Conservation (phyloP, 139 green algal species). For the Chlorella sp. region DNA sequence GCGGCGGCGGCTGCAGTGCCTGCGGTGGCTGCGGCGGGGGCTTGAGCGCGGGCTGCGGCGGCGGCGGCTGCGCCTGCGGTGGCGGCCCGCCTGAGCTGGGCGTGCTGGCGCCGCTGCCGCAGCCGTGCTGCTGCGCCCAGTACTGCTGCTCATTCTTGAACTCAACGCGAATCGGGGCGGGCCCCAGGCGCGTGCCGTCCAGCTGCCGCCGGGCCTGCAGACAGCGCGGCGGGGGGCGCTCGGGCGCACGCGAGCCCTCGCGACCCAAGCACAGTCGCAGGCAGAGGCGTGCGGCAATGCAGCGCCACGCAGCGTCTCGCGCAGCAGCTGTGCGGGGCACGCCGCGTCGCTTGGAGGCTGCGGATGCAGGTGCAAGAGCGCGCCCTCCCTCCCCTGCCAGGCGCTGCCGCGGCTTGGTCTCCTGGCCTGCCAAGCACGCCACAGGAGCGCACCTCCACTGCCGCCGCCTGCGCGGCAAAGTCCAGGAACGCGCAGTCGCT, state of each 20-base stretch:
- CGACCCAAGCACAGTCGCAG: neutral
- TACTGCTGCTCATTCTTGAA: constrained; percentile 39
- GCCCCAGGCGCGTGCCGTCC: constrained; percentile 18
- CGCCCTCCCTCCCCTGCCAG: neutral
- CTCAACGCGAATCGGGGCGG: constrained; percentile 21
- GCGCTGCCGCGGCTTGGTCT: neutral
- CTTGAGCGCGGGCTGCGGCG: neutral
- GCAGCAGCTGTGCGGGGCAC: neutral
- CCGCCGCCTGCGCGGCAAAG: constrained; percentile 27
- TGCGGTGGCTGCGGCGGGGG: neutral
- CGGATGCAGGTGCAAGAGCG: too few species aligned
- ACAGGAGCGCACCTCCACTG: constrained; percentile 18
- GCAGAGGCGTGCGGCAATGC: too few species aligned
- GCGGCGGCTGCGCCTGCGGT: neutral
- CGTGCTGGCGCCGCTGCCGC: neutral
- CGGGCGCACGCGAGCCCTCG: neutral
- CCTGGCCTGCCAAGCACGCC: neutral
- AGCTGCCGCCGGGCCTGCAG: constrained; percentile 19
- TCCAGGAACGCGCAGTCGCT: constrained; percentile 55
- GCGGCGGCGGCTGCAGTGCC: neutral
- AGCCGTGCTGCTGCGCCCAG: constrained; percentile 4
- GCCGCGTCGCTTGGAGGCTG: neutral
- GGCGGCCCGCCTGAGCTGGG: neutral
- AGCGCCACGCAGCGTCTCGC: neutral
- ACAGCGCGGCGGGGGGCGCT: neutral